Base-by-base conservation (phyloP, 805 yeast genomes). In the Candida boidinii region DNA sequence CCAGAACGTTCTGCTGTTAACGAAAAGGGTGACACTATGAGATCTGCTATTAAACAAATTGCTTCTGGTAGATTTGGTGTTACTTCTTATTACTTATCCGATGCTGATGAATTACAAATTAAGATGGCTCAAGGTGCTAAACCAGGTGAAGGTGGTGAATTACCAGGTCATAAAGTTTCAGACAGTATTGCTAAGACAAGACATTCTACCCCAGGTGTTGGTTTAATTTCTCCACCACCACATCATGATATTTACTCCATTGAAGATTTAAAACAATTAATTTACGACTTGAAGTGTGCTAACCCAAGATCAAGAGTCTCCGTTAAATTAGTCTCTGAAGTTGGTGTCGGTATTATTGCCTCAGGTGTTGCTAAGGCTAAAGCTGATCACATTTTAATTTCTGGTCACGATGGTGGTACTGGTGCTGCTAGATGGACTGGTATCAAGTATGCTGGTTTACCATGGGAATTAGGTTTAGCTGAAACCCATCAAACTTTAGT, bases 41-140 rank as follows among this genome's bases (percentile, higher is more conserved):
- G 97, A 60, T 88, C 97, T n/a, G 86, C 97, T 17, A 90, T 90
- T 57, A 90, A 90, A 66, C 98, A 90, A 64, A 82, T 90, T 57
- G 98, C 98, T 12, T 86, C 96, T 28, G 96, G 96, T 46, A 75
- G 98, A 62, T 90, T 90, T 52, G 98, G 98, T 68, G 98, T 90
- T 32, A 90, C 98, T 4, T 86, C 96, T 3, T 76, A 80, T 61
- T 90, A 92, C 58, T 68, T 90, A 49, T 77, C 96, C 23, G 97
- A 90, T 62, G 95, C 97, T 27, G 97, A 90, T 51, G 97, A 90
- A 65, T 76, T 90, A 42, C 98, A 90, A 63, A 92, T 90, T 60
- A 90, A 90, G 66, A 87, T 90, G 88, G 97, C 97, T 8, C 98
- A 90, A 64, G 97, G 98, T 64, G 98, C 98, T 35, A 90, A 90